Evolutionary conservation across 2,329 filamentous ascomycete genomes (phyloP), one percentile per base, ranked within the genome.

Genomic region (Colletotrichum scovillei): DNA sequence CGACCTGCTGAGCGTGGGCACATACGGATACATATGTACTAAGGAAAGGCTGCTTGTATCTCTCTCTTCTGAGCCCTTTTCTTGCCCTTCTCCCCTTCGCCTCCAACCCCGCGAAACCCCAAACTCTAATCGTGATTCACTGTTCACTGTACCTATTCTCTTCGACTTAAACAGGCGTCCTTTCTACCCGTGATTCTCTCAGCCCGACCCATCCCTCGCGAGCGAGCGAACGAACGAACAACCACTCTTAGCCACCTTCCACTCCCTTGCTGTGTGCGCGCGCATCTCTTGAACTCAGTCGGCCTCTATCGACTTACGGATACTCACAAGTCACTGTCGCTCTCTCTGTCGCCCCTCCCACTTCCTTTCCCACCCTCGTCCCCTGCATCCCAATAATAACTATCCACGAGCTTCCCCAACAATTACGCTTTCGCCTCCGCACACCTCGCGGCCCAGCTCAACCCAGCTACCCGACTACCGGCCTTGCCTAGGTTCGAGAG

Each of bases 341-440:
- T 63, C 46, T 14, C 46, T 55, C 32, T 14, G 32, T 32, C 56
- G 46, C n/a, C 49, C 46, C 26, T 22, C 56, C 56, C 63, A 56
- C 46, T 67, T 26, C 62, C 67, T 14, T 42, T 60, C 63, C 28
- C 52, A 68, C 46, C 52, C 52, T 60, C 63, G 64, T 63, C 62
- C 64, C 58, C 58, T 68, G 57, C 49, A 38, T 63, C 64, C 35
- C 69, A 62, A 72, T 72, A 68, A 63, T 71, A 65, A 57, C 56
- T 24, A 24, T 35, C 35, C 8, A 56, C 62, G 11, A 59, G 22
- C 24, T 62, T 71, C 56, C 68, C 56, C 68, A 67, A 67, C 55
- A 60, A 59, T 46, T 71, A 65, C 63, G n/a, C n/a, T 49, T 55
- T 46, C 42, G 68, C 68, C 49, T 63, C 46, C 57, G 30, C 56